Percentiles rank a stretch among this genome's conserved stretches.
These are phyloP conservation scores for Rhododendron kiyosumense DNA, from an alignment of 148 eudicot genomes.

Conservation along the genomic window DNA sequence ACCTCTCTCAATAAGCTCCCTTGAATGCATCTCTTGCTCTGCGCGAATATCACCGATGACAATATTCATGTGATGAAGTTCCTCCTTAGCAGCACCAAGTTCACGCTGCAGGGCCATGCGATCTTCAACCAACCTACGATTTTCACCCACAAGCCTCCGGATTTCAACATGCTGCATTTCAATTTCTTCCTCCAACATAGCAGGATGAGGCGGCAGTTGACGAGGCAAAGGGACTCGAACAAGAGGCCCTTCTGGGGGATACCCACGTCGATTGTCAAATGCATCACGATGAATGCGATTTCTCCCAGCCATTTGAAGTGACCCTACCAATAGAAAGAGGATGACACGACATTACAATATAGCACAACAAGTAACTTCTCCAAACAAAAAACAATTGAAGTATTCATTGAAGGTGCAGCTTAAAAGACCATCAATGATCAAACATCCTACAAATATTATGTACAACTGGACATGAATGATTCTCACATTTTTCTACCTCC, in stretches of 20 bases:
- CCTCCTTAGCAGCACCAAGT: conserved; percentile 70
- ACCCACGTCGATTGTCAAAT: conserved; percentile 67
- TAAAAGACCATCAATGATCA: background rate
- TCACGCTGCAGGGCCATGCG: conserved; percentile 72
- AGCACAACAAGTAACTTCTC: background rate
- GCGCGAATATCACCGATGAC: conserved; percentile 64
- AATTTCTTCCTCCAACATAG: conserved; percentile 88
- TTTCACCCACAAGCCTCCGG: conserved; percentile 73
- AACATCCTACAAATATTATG: background rate
- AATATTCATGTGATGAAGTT: conserved; percentile 68
- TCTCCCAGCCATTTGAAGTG: conserved; percentile 66
- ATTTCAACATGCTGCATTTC: conserved; percentile 75
- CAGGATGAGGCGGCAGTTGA: conserved; percentile 77
- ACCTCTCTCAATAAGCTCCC: conserved; percentile 81
- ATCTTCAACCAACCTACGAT: conserved; percentile 80
- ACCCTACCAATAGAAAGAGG: conserved; percentile 14
- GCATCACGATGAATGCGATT: conserved; percentile 69
- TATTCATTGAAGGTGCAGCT: background rate
- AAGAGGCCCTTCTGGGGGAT: conserved; percentile 46
- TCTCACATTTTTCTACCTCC: background rate
- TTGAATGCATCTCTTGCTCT: conserved; percentile 67
- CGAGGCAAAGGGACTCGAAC: conserved; percentile 53
- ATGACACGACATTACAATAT: background rate
- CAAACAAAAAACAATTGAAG: conserved; percentile 3
- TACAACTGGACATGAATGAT: background rate